These are phyloP conservation scores for Aspergillus texensis DNA, from an alignment of 2,329 filamentous ascomycete species.

Conservation along the genomic window DNA sequence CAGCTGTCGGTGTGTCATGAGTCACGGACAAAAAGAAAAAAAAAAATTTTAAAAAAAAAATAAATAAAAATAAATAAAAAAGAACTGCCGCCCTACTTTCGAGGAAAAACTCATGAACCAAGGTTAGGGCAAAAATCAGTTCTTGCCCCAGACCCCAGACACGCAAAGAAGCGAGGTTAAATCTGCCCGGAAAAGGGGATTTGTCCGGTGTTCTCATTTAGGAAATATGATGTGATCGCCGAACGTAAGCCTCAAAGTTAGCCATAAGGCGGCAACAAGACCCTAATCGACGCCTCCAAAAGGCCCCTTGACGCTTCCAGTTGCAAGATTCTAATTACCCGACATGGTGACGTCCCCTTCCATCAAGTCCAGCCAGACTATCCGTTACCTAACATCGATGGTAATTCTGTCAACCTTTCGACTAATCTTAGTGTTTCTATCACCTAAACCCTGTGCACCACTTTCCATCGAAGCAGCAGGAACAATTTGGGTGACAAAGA, in stretches of 20 bases:
- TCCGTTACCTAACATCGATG: neutral
- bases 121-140: neutral
- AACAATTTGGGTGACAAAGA: neutral
- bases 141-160: neutral
- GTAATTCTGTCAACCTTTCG: neutral
- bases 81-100: neutral
- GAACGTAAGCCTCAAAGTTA: neutral
- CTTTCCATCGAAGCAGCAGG: neutral
- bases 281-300: neutral
- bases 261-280: neutral
- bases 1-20: slow-evolving; percentile 16
- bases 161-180: too few relatives aligned
- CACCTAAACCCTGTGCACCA: neutral
- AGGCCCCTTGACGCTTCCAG: neutral
- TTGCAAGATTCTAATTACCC: neutral
- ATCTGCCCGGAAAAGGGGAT: neutral
- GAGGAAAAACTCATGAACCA: neutral
- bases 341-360: neutral
- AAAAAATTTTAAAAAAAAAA: too few relatives aligned
- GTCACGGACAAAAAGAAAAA: slow-evolving; percentile 6
- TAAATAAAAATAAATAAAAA: too few relatives aligned
- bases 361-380: neutral
- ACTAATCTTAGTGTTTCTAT: neutral
- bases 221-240: slow-evolving; percentile 6
- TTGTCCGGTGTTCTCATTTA: neutral